Evolutionary conservation across 1,284 basidiomycete genomes (phyloP), one percentile per base, ranked within the genome.

Genomic region (Puccinia brachypodii): DNA sequence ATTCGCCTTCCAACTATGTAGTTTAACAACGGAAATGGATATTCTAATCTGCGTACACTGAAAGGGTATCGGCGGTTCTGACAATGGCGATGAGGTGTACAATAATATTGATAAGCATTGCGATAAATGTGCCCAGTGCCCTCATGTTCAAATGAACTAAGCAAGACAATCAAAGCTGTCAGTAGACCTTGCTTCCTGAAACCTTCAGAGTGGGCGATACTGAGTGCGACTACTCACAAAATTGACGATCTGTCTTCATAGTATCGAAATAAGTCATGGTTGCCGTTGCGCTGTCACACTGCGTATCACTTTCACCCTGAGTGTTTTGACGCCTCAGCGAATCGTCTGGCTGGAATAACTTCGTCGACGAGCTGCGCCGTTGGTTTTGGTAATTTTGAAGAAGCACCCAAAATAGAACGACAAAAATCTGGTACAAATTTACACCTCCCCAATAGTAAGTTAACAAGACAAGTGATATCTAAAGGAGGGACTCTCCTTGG

Each of bases 351-450:
- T 36, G 62, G 62, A 64, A 38, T 31, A 33, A 40, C 31, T 33
- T 64, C 16, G 16, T 38, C 11, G 36, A 64, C n/a, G 36, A 8
- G 19, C 19, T 64, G 9, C 62, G 62, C 36, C 36, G 22, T 40
- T 64, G 62, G 36, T 38, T 31, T 38, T 64, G 62, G 62, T 64
- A 64, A 64, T 64, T 64, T 40, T 19, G 62, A 64, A 64, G 62
- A 8, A 64, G 62, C n/a, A 64, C 62, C 3, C 2, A 64, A 31
- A 40, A 64, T 19, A 64, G 19, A 14, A 22, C 31, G 31, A 64
- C 36, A 33, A 64, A 64, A 40, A 64, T 40, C 62, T 64, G 62
- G 16, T 19, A 11, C 1, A 4, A 14, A 40, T 38, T 64, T 6
- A 64, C 33, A 64, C 11, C 16, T 36, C 62, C 19, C 36, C 19